These are phyloP conservation scores for Diaporthe batatas DNA, from an alignment of 2,329 filamentous ascomycete genomes.

Conservation along the genomic window DNA sequence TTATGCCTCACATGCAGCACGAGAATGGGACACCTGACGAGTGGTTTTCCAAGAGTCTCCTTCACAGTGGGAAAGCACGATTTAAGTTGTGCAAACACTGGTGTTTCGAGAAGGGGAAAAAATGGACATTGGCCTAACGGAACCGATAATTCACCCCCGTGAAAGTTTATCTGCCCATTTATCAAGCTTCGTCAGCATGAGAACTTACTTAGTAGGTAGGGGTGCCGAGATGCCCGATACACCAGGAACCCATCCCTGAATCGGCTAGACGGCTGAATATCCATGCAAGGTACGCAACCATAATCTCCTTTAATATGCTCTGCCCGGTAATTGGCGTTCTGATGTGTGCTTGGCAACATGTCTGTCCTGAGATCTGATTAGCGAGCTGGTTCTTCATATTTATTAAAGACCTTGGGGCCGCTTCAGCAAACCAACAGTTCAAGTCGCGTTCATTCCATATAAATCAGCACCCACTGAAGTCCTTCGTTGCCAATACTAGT, in stretches of 20 bases:
- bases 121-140: too few species aligned
- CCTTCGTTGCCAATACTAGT: neutral
- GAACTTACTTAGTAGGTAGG: neutral
- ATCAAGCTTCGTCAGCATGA: neutral
- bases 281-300: neutral
- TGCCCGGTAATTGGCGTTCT: neutral
- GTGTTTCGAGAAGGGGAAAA: neutral
- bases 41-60: neutral
- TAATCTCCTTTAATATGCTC: conserved; percentile 2
- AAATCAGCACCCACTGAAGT: neutral
- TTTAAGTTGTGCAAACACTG: neutral
- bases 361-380: neutral
- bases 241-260: neutral
- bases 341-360: conserved; percentile 1
- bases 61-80: neutral
- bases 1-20: neutral
- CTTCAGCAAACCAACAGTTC: neutral
- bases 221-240: neutral
- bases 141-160: neutral
- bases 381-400: neutral
- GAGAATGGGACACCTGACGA: neutral
- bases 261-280: neutral
- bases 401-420: neutral
- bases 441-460: neutral
- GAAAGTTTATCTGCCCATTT: neutral